These are phyloP conservation scores for Emergomyces orientalis DNA, from an alignment of 2,329 filamentous ascomycete species.

Conservation along the genomic window DNA sequence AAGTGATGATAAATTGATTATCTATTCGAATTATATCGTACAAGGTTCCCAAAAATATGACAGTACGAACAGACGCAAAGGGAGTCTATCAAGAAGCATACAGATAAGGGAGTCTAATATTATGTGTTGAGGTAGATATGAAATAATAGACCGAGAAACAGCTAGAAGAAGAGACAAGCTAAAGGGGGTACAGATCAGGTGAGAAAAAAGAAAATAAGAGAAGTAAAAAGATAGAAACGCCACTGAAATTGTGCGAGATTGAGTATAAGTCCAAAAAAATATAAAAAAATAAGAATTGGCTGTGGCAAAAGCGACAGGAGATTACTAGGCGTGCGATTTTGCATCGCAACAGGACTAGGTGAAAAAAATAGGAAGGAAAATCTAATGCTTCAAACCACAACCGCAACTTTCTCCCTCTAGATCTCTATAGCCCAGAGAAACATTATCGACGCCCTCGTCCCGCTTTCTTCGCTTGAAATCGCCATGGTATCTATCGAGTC, in stretches of 20 bases:
- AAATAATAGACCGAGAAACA: not conserved
- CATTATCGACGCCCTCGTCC: constrained; percentile 20
- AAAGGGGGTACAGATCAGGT: not conserved
- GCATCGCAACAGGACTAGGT: not conserved
- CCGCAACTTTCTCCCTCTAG: constrained; percentile 21
- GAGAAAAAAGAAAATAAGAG: not conserved
- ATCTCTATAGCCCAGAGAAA: constrained; percentile 4
- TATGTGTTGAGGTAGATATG: not conserved
- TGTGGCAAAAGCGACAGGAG: not conserved
- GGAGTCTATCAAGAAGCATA: not conserved
- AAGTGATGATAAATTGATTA: not conserved
- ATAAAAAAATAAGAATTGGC: not conserved
- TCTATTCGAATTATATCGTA: not conserved
- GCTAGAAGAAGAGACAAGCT: not conserved
- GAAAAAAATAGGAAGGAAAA: not conserved
- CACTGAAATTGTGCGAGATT: not conserved
- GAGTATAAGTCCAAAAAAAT: not conserved
- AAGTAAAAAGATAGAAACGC: not conserved
- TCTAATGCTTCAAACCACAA: constrained; percentile 21
- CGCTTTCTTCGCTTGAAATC: constrained; percentile 30
- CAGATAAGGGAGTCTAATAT: not conserved
- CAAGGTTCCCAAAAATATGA: not conserved
- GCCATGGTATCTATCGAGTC: constrained; percentile 37
- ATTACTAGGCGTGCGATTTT: not conserved
- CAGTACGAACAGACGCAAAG: not conserved